These are phyloP conservation scores for Letharia columbiana DNA, from an alignment of 495 filamentous ascomycete species.

Conservation along the genomic window DNA sequence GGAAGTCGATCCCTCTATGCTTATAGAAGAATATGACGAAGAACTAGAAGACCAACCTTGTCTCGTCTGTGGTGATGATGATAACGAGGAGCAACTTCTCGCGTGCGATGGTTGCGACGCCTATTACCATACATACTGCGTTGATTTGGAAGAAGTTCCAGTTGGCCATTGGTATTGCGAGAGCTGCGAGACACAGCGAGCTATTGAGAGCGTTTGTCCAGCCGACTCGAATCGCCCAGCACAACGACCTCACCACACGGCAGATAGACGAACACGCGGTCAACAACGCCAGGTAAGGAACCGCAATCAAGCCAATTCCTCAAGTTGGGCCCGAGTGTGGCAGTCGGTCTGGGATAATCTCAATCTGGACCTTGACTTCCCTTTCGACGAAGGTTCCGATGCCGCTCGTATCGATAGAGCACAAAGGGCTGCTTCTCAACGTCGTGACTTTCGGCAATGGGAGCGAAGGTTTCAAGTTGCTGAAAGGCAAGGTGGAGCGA, in stretches of 20 bases:
- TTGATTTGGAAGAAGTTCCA: slow-evolving; percentile 68
- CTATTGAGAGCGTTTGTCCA: slow-evolving; percentile 29
- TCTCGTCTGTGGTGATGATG: slow-evolving; percentile 65
- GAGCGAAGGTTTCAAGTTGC: slow-evolving; percentile 72
- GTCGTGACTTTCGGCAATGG: slow-evolving; percentile 63
- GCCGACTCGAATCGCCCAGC: slow-evolving; percentile 26
- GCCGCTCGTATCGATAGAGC: slow-evolving; percentile 40
- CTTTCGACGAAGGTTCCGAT: slow-evolving; percentile 63
- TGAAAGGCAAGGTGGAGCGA: slow-evolving; percentile 59
- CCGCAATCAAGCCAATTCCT: slow-evolving; percentile 38
- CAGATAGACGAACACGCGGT: slow-evolving; percentile 43
- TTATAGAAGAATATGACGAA: slow-evolving; percentile 64
- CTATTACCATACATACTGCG: slow-evolving; percentile 76
- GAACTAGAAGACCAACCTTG: slow-evolving; percentile 58
- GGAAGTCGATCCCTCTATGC: slow-evolving; percentile 74
- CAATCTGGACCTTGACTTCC: slow-evolving; percentile 80
- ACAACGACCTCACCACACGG: slow-evolving; percentile 32
- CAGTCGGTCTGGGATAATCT: slow-evolving; percentile 56
- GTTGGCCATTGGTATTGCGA: slow-evolving; percentile 77
- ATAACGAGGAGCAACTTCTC: slow-evolving; percentile 70
- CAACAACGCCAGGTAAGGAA: slow-evolving; percentile 39
- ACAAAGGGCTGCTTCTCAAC: slow-evolving; percentile 50
- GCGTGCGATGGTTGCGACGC: slow-evolving; percentile 83
- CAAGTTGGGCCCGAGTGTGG: slow-evolving; percentile 60
- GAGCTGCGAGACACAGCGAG: slow-evolving; percentile 54